These are phyloP conservation scores for Solanum pimpinellifolium DNA, from an alignment of 257 asterid species.

Conservation along the genomic window DNA sequence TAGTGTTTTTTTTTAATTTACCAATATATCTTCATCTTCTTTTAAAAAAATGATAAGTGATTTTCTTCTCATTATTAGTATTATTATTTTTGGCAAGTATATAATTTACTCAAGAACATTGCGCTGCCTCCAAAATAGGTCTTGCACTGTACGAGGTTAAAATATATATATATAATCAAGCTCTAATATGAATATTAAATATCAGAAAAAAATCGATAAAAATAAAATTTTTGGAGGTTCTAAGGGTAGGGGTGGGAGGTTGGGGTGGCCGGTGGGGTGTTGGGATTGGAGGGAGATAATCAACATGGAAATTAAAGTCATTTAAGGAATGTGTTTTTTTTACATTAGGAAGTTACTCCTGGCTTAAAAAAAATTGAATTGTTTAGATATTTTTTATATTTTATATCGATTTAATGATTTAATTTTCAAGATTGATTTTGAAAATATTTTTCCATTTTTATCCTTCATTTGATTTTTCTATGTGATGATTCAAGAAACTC, in stretches of 20 bases:
- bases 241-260: neutral
- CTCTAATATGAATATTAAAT: neutral
- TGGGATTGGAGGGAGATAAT: neutral
- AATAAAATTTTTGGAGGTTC: neutral
- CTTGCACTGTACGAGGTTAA: fast-evolving
- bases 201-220: neutral
- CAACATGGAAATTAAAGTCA: neutral
- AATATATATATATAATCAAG: neutral
- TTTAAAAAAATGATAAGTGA: fast-evolving
- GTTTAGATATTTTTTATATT: neutral
- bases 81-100: neutral
- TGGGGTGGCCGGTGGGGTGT: neutral
- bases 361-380: too few species aligned
- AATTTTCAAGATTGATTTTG: too few species aligned
- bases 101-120: neutral
- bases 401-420: too few species aligned
- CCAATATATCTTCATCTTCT: neutral
- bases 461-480: neutral
- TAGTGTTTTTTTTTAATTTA: neutral
- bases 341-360: neutral
- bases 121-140: neutral
- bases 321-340: neutral
- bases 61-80: neutral
- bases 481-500: neutral
- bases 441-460: too few species aligned